phyloP scores from a whole-genome alignment of 2,329 filamentous ascomycete species.

The Trichoderma aggressivum region DNA sequence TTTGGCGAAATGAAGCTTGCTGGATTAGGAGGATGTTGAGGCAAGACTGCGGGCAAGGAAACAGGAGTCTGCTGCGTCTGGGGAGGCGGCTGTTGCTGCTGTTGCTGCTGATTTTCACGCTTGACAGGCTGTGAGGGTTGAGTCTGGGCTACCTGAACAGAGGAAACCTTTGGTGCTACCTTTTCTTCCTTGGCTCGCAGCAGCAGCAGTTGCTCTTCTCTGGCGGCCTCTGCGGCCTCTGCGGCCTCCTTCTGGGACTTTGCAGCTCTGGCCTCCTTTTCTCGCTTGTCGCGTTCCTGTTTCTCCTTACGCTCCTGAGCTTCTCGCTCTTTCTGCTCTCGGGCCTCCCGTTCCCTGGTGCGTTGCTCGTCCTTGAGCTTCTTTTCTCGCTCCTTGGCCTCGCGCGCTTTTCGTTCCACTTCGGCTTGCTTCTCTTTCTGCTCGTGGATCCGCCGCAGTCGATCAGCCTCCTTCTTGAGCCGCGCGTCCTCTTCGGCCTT shows the following conservation, averaged over 20 bases:
- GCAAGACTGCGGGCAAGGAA: constrained; percentile 48
- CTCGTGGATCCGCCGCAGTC: constrained; percentile 72
- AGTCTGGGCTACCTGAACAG: constrained; percentile 35
- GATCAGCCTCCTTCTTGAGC: constrained; percentile 79
- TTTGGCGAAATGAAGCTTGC: constrained; percentile 72
- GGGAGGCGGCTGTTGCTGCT: neutral
- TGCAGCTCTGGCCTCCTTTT: constrained; percentile 54
- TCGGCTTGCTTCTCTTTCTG: constrained; percentile 84
- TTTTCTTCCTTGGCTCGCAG: constrained; percentile 66
- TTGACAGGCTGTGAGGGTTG: constrained; percentile 22
- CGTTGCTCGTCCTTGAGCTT: constrained; percentile 80
- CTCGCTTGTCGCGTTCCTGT: constrained; percentile 59
- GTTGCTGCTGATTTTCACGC: constrained; percentile 19
- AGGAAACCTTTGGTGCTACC: constrained; percentile 35
- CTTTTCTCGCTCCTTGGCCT: constrained; percentile 67
- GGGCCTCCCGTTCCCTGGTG: constrained; percentile 72
- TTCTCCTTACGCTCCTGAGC: constrained; percentile 60
- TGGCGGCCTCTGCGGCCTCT: constrained; percentile 47
- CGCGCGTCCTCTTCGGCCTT: constrained; percentile 89
- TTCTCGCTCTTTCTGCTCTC: constrained; percentile 69
- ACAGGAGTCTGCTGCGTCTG: constrained; percentile 35
- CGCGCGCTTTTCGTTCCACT: constrained; percentile 71
- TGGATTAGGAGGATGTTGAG: constrained; percentile 57
- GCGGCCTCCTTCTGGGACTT: constrained; percentile 59
- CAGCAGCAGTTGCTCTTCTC: constrained; percentile 27